Percentiles rank a stretch among this genome's conserved stretches.
These are phyloP conservation scores for Penicillium lividum DNA, from an alignment of 495 filamentous ascomycete species.

Conservation along the genomic window DNA sequence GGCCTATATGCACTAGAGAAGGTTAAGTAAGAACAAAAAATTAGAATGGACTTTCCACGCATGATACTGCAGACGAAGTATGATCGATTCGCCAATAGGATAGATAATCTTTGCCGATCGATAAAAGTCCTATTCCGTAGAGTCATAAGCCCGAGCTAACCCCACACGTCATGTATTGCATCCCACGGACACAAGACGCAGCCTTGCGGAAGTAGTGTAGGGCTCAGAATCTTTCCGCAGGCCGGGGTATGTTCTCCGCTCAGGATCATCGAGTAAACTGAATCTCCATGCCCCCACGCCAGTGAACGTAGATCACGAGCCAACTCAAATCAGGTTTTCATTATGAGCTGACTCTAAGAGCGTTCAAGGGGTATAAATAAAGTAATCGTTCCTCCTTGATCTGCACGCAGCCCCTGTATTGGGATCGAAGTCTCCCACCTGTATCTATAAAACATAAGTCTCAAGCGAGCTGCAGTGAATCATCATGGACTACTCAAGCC, in stretches of 20 bases:
- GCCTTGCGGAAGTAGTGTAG: too few relatives aligned
- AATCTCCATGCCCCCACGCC: neutral
- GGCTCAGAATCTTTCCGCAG: neutral
- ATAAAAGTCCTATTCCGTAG: neutral
- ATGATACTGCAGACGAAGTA: neutral
- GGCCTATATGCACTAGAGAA: too few relatives aligned
- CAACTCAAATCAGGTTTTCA: neutral
- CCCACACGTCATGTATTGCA: neutral
- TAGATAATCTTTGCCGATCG: neutral
- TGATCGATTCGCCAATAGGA: neutral
- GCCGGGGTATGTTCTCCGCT: neutral
- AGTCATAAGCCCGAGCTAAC: neutral
- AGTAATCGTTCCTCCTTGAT: too few relatives aligned
- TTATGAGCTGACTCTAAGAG: neutral
- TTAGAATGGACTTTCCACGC: neutral
- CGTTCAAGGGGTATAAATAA: neutral
- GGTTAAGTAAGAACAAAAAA: too few relatives aligned
- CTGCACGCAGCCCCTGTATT: too few relatives aligned
- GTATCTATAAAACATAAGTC: too few relatives aligned
- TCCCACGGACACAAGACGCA: neutral
- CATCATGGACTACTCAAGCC: slow-evolving; percentile 14
- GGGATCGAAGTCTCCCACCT: too few relatives aligned
- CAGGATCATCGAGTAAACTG: neutral
- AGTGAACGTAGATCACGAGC: neutral
- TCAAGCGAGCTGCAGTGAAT: too few relatives aligned